Conservation (phyloP, 768 basidiomycete genomes). For the Phaffia australis region DNA sequence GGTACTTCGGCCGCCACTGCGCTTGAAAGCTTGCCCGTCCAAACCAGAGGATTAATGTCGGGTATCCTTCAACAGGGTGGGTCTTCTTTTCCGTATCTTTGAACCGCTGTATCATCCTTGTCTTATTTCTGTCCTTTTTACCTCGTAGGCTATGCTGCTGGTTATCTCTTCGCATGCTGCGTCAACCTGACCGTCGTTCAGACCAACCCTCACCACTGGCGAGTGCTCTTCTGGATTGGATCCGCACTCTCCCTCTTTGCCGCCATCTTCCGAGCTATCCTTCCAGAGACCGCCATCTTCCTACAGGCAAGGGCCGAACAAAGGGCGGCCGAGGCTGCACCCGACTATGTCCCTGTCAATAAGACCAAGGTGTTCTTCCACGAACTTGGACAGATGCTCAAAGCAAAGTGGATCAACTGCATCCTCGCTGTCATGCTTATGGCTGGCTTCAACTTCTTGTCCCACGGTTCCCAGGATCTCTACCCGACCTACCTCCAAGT, state of each 20-base stretch:
- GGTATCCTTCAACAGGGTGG: slow-evolving; percentile 82
- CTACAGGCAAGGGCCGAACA: slow-evolving; percentile 48
- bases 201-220: slow-evolving; percentile 49
- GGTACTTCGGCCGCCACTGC: slow-evolving; percentile 50
- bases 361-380: slow-evolving; percentile 61
- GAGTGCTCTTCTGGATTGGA: slow-evolving; percentile 67
- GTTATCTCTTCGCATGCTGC: slow-evolving; percentile 11
- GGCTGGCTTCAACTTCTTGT: slow-evolving; percentile 65
- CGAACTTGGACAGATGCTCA: slow-evolving; percentile 67
- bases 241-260: slow-evolving; percentile 47
- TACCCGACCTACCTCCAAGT: slow-evolving; percentile 65
- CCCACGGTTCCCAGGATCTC: slow-evolving; percentile 39
- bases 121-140: background rate
- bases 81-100: background rate
- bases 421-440: slow-evolving; percentile 76
- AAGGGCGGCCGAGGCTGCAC: background rate
- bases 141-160: slow-evolving; percentile 4
- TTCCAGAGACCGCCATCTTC: slow-evolving; percentile 74
- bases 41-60: slow-evolving; percentile 69
- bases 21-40: slow-evolving; percentile 78
- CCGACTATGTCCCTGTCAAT: slow-evolving; percentile 27
- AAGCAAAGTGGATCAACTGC: slow-evolving; percentile 66
- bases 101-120: background rate
- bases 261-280: slow-evolving; percentile 50
- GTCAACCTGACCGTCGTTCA: slow-evolving; percentile 34